phyloP scores from a whole-genome alignment of 768 basidiomycete species.

The Pulveroboletus sp. region DNA sequence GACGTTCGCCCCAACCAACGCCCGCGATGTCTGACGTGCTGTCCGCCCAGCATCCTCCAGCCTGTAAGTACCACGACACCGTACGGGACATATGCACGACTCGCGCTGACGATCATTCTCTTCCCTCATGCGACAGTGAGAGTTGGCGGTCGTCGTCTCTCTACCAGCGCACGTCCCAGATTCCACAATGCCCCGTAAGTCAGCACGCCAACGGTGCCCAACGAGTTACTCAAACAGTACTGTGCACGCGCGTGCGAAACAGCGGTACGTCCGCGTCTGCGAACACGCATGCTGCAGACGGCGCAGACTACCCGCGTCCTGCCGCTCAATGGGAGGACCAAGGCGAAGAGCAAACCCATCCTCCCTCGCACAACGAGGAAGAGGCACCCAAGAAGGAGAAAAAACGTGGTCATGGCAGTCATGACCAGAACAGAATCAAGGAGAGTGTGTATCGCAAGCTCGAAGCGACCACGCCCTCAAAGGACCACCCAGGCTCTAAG shows the following conservation, averaged over 20 bases:
- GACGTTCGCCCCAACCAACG: not conserved
- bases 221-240: not conserved
- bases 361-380: constrained; percentile 42
- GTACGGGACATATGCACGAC: not conserved
- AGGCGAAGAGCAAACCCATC: constrained; percentile 19
- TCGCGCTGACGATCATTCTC: not conserved
- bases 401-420: constrained; percentile 33
- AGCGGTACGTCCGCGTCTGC: constrained; percentile 1
- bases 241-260: not conserved
- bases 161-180: constrained; percentile 39
- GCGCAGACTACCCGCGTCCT: constrained; percentile 51
- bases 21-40: constrained; percentile 26
- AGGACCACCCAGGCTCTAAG: constrained; percentile 31
- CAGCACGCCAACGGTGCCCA: too few relatives aligned
- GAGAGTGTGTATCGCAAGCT: constrained; percentile 43
- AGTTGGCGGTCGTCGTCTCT: constrained; percentile 51
- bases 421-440: constrained; percentile 44
- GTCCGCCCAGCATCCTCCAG: constrained; percentile 41
- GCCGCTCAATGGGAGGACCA: constrained; percentile 36
- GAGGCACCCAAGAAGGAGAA: constrained; percentile 47
- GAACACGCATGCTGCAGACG: constrained; percentile 18
- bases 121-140: constrained; percentile 21
- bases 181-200: constrained; percentile 31
- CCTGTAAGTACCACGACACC: constrained; percentile 34
- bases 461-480: constrained; percentile 47